Evolutionary conservation across 2,329 filamentous ascomycete genomes (phyloP).

Genomic region (Exophiala xenobiotica): DNA sequence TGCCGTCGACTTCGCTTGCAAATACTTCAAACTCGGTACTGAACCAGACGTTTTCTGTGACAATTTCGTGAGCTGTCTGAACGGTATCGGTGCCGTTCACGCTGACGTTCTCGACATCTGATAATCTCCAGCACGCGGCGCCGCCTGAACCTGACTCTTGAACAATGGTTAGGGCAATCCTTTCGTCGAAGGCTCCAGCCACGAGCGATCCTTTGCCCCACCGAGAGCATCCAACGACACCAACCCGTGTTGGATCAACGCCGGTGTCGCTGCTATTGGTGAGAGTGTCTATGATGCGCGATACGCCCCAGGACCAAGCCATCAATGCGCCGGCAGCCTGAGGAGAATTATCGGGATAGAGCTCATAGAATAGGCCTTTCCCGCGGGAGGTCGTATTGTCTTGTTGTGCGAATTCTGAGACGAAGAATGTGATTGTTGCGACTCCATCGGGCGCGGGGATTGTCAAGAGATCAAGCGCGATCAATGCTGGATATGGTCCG

Average conservation of each 20-base stretch:
- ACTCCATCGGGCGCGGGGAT: constrained; percentile 57
- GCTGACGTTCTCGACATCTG: constrained; percentile 47
- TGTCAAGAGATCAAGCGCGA: constrained; percentile 55
- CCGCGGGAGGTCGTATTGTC: constrained; percentile 48
- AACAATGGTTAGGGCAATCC: constrained; percentile 61
- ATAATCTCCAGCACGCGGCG: constrained; percentile 61
- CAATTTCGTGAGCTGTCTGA: constrained; percentile 60
- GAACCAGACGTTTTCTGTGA: constrained; percentile 65
- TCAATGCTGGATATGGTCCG: constrained; percentile 57
- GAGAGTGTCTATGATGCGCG: constrained; percentile 60
- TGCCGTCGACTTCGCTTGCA: constrained; percentile 46
- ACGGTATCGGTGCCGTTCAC: constrained; percentile 54
- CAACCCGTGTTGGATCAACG: constrained; percentile 53
- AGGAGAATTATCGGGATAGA: constrained; percentile 55
- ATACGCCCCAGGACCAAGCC: constrained; percentile 64
- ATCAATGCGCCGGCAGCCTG: constrained; percentile 56
- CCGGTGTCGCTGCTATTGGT: constrained; percentile 47
- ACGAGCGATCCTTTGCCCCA: constrained; percentile 65
- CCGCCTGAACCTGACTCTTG: constrained; percentile 64
- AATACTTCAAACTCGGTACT: constrained; percentile 51
- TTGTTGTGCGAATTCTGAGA: constrained; percentile 58
- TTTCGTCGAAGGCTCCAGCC: constrained; percentile 58
- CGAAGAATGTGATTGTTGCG: constrained; percentile 59
- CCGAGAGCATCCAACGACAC: constrained; percentile 63
- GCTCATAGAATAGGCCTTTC: constrained; percentile 58